Evolutionary conservation across 495 filamentous ascomycete species (phyloP).

Genomic region (Xylaria castorea): DNA sequence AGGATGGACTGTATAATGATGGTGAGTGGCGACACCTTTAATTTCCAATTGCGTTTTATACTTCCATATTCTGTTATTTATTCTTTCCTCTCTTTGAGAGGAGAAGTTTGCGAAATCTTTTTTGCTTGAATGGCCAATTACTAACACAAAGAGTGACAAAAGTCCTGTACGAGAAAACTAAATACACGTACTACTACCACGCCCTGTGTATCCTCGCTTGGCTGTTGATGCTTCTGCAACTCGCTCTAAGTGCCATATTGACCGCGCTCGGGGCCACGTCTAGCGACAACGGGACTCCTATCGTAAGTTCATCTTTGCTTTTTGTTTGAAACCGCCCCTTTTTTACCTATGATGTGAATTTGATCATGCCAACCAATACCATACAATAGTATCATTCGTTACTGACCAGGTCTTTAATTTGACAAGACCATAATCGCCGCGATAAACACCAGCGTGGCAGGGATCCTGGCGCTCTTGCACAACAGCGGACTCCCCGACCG

Average conservation of each 20-base stretch:
- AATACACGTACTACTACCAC: conserved; percentile 47
- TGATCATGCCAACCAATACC: too few species aligned
- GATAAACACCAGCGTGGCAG: conserved; percentile 56
- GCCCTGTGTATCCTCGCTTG: conserved; percentile 44
- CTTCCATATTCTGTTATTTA: not conserved
- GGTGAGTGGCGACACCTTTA: conserved; percentile 2
- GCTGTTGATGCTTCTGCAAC: conserved; percentile 52
- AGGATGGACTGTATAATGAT: conserved; percentile 52
- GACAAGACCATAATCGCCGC: conserved; percentile 56
- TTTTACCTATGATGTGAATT: too few species aligned
- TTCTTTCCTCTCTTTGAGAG: not conserved
- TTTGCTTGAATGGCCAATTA: too few species aligned
- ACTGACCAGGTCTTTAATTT: too few species aligned
- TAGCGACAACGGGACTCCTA: conserved; percentile 37
- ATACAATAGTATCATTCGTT: too few species aligned
- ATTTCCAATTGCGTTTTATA: too few species aligned
- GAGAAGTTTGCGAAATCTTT: too few species aligned
- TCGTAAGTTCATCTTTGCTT: conserved; percentile 38
- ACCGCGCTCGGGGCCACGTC: conserved; percentile 51
- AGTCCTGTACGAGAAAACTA: conserved; percentile 48
- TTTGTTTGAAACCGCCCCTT: too few species aligned
- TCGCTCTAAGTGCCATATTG: conserved; percentile 51
- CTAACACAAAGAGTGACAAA: not conserved
- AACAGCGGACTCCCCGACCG: conserved; percentile 59
- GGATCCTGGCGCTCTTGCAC: conserved; percentile 56